Conservation (phyloP, 352 stramenopile genomes). For the Pilasporangium apinafurcum region DNA sequence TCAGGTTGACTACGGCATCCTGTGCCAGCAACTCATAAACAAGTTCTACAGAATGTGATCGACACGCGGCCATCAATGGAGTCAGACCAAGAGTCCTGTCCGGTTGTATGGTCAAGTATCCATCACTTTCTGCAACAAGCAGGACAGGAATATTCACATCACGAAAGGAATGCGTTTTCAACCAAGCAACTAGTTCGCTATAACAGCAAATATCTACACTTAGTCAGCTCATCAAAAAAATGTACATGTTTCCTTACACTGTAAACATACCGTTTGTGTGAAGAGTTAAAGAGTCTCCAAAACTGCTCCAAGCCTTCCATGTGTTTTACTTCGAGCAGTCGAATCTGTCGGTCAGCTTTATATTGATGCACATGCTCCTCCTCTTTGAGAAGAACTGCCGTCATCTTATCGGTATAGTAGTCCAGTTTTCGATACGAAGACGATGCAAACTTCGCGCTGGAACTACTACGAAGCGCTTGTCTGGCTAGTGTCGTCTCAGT, state of each 20-base stretch:
- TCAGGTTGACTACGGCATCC: slow-evolving; percentile 35
- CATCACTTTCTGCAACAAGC: neutral
- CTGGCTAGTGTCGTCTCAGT: neutral
- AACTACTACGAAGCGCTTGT: neutral
- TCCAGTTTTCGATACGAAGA: slow-evolving; percentile 39
- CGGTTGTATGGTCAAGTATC: slow-evolving; percentile 1
- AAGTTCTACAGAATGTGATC: slow-evolving; percentile 38
- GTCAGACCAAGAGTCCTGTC: slow-evolving; percentile 39
- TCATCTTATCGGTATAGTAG: slow-evolving; percentile 35
- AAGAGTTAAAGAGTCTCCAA: slow-evolving; percentile 41
- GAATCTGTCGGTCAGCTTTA: slow-evolving; percentile 23
- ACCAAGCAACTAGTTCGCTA: slow-evolving; percentile 56
- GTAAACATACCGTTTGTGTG: slow-evolving; percentile 18
- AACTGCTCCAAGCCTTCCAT: slow-evolving; percentile 41
- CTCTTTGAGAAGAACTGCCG: slow-evolving; percentile 19
- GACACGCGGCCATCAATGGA: slow-evolving; percentile 66
- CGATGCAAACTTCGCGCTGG: neutral
- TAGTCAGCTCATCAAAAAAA: neutral
- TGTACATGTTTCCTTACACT: neutral
- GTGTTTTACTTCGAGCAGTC: slow-evolving; percentile 27
- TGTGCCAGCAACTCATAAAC: slow-evolving; percentile 38
- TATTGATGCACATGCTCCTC: slow-evolving; percentile 15
- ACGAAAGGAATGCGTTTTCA: slow-evolving; percentile 51
- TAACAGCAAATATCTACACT: neutral
- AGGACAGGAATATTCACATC: slow-evolving; percentile 62